Evolutionary conservation across 2,329 filamentous ascomycete species (phyloP), one percentile per base, ranked within the genome.

Genomic region (Ascocoryne sarcoides): DNA sequence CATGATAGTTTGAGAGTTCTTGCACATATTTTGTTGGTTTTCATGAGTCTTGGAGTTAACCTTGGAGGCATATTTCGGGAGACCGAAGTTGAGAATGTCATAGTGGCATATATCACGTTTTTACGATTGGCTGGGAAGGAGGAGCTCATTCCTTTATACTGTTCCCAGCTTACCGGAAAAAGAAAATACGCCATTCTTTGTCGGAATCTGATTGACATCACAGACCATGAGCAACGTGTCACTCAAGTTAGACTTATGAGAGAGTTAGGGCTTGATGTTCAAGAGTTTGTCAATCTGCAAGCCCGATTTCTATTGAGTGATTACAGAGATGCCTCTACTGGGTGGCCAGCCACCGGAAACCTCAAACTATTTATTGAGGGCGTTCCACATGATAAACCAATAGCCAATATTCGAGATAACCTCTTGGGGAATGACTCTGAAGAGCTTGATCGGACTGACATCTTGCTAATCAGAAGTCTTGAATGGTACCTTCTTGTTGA

Each of bases 71-170:
- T 55, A 3, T 55, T 54, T 43, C 59, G 58, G 18, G 53, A 56
- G n/a, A 54, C 56, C 37, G 61, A 61, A 32, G 59, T 58, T 23
- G 83, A 94, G 55, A 86, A 84, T 54, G 77, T 90, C 34, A 69
- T 95, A 38, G 78, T 83, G 1, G 80, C 77, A 3, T 96, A 96
- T 59, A 82, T 93, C 40, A 83, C 84, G 52, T 80, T 84, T 45
- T 65, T 98, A 28, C 78, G 84, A 32, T 70, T 82, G 34, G 75
- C 76, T 12, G 76, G 79, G 23, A 76, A 92, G 40, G 77, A 83
- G 44, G 81, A 90, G 47, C 65, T 92, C 31, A 83, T 95, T 40
- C 89, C 92, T 1, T 67, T 94, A 1, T 98, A 98, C 60, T 89
- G 85, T 47, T 87, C 87, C 7, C 81, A 86, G 52, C 69, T 98